Base-by-base conservation (phyloP, 2,329 filamentous ascomycete genomes). In the Penicillium sp. region DNA sequence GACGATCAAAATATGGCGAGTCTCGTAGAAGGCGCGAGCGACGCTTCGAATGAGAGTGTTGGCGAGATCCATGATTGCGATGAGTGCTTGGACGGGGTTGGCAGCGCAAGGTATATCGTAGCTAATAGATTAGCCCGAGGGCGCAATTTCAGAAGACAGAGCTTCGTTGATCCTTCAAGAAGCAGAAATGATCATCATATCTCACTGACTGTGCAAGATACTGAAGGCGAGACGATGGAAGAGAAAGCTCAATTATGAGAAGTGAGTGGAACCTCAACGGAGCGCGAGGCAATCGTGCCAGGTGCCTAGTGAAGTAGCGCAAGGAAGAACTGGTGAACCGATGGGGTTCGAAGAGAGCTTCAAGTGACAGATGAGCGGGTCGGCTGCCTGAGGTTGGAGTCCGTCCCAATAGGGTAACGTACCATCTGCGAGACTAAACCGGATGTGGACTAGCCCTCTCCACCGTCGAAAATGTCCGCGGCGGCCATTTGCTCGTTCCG, bases 1-100 rank as follows among this genome's bases (percentile, higher is more conserved):
- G 59, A 93, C 74, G 46, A 90, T 83, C 40, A 95, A 78, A 53
- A 93, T 84, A 63, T 93, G 85, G 62, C 89, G 86, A 33, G 86
- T 89, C 55, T 87, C 80, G 70, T 93, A 94, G 73, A 95, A 95
- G 48, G 88, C 84, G 66, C 90, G 86, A 62, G 84, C 85, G 35
- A 90, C 87, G 46, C 85, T 93, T 69, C 90, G 88, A 62, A 97
- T 83, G 56, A 97, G 83, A 36, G 85, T 84, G 67, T 90, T 82
- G 46, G 83, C 82, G 56, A 84, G 77, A 67, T 86, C 81, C 75
- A 85, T 82, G 50, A 64, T 51, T 49, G 38, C 12, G 29, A 37
- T 39, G 8, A 40, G 18, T 24, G 28, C 9, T 39, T 18, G 12
- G 18, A n/a, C 18, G 12, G 26, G 29, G 12, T 35, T 35, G 28